phyloP scores from a whole-genome alignment of 129 eudicot species.

The Chrysanthemum seticuspe region DNA sequence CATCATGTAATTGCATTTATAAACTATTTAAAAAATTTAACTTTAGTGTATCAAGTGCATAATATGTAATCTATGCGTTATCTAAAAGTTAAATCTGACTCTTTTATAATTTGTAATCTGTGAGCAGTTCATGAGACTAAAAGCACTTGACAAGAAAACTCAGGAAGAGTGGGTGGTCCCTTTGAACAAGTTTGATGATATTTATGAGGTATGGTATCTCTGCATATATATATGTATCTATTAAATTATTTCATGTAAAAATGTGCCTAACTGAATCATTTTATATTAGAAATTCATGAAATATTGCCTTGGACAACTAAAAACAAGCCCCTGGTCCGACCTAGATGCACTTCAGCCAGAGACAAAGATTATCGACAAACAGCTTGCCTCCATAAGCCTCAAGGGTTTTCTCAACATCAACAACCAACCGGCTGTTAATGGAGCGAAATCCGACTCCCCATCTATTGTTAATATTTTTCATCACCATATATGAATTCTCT shows the following conservation, averaged over 20 bases:
- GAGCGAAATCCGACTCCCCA: constrained; percentile 77
- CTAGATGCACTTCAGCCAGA: constrained; percentile 91
- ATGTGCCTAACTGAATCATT: constrained; percentile 15
- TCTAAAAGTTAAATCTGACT: background rate
- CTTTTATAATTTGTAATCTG: constrained; percentile 25
- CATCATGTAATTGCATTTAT: constrained; percentile 63
- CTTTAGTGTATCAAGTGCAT: background rate
- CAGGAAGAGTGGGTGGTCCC: too few relatives aligned
- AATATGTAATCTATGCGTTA: background rate
- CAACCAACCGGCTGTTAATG: constrained; percentile 94
- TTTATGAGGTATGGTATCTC: too few relatives aligned
- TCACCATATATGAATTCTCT: background rate
- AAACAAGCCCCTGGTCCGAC: constrained; percentile 93
- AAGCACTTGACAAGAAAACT: constrained; percentile 47
- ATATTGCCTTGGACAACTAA: constrained; percentile 81
- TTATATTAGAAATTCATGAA: constrained; percentile 64
- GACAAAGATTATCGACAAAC: constrained; percentile 77
- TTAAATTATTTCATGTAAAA: background rate
- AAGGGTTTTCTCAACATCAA: constrained; percentile 86
- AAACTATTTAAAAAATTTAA: background rate
- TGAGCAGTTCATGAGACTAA: constrained; percentile 87
- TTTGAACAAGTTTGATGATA: too few relatives aligned
- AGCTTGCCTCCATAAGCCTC: constrained; percentile 57
- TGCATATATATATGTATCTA: background rate
- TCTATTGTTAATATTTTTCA: constrained; percentile 63